Evolutionary conservation across 2,329 filamentous ascomycete genomes (phyloP), one percentile per base, ranked within the genome.

Genomic region (Sarocladium brachiariae): DNA sequence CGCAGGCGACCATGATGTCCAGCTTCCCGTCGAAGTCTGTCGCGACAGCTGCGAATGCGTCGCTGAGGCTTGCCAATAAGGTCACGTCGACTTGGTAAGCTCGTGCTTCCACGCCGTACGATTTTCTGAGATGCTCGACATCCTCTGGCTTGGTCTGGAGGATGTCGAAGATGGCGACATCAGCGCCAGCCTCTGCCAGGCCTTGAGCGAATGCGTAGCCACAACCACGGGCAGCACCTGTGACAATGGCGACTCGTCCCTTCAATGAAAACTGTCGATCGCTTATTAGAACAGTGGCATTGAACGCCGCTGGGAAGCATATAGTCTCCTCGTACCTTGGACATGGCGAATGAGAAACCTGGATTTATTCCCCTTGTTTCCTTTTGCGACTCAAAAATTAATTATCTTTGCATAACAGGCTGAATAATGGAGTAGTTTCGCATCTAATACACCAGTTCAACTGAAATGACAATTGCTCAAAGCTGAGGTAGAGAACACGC

Each of bases 121-220:
- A 64, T 48, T 69, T 65, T 4, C 54, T 41, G 0, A 76, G 19
- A 68, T 71, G 3, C 67, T 73, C 76, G 2, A 75, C 68, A n/a
- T 67, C 63, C 51, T 70, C 62, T 2, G 76, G 77, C 2, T 73
- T 72, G 16, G 70, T 63, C 27, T 72, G 62, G 41, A 79, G 76
- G 54, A 84, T 71, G 63, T 85, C 81, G 16, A 77, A 77, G 47
- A 84, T 75, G 46, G 84, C 65, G 34, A 84, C 75, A 55, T 73
- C 71, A 30, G 75, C 76, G n/a, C n/a, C n/a, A n/a, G n/a, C n/a
- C n/a, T n/a, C n/a, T n/a, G n/a, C n/a, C n/a, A n/a, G n/a, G n/a
- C 76, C 75, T 50, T 74, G 67, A 1, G 75, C 76, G 48, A 84
- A 83, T 6, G 75, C 79, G 41, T 75, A 75, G 34, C 81, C 81